A percentile compares a stretch with the other conserved stretches of the same genome.
Conservation (phyloP, 371 early-diverging fungal species). For the Capillidium rhysosporum region DNA sequence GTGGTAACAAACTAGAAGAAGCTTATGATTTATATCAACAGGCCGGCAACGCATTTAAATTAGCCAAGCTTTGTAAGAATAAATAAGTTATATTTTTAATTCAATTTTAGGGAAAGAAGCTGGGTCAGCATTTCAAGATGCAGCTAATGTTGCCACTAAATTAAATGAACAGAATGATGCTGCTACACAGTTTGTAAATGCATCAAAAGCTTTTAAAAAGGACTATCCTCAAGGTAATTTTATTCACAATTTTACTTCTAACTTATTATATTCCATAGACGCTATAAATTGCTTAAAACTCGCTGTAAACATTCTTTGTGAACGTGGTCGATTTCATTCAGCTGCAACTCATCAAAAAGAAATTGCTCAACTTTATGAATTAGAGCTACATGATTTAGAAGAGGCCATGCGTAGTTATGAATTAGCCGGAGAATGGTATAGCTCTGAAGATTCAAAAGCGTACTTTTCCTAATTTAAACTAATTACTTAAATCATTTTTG, state of each 20-base stretch:
- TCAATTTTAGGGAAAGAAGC: conserved; percentile 59
- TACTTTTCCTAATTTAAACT: conserved; percentile 8
- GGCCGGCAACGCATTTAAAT: conserved; percentile 79
- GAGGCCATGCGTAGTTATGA: conserved; percentile 74
- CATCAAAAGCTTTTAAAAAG: conserved; percentile 73
- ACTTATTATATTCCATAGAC: conserved; percentile 18
- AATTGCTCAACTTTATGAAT: conserved; percentile 83
- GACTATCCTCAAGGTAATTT: conserved; percentile 44
- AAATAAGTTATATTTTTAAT: background rate
- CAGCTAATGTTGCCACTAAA: conserved; percentile 49
- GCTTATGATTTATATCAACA: conserved; percentile 78
- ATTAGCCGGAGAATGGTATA: conserved; percentile 74
- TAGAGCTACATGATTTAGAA: conserved; percentile 58
- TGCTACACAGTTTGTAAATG: conserved; percentile 57
- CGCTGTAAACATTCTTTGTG: conserved; percentile 59
- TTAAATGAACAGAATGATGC: conserved; percentile 64
- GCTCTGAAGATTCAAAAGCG: conserved; percentile 74
- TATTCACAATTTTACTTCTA: background rate
- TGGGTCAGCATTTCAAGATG: conserved; percentile 68
- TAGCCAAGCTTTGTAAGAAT: conserved; percentile 62
- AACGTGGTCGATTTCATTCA: conserved; percentile 65
- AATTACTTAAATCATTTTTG: background rate
- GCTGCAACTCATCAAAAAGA: conserved; percentile 88
- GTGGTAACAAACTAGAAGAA: conserved; percentile 74
- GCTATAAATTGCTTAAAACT: conserved; percentile 46